Evolutionary conservation across 2,329 filamentous ascomycete species (phyloP).

Genomic region (Anisogramma anomala): DNA sequence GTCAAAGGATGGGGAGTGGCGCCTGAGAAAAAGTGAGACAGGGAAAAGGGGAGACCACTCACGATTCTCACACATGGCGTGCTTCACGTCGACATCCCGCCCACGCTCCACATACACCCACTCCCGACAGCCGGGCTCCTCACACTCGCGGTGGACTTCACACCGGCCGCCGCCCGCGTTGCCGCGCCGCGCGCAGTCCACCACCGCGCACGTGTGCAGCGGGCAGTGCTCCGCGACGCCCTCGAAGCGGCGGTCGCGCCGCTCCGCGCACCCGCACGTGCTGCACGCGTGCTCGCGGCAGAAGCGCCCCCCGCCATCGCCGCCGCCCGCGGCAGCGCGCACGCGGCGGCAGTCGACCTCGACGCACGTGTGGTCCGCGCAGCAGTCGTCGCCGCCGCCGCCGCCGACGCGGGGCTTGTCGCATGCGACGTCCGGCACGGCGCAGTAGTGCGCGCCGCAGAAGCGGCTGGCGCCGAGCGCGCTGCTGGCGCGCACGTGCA

Average conservation of each 20-base stretch:
- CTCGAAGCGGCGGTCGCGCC: constrained; percentile 10
- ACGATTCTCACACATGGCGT: constrained; percentile 6
- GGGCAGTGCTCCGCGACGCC: constrained; percentile 4
- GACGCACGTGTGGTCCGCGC: constrained; percentile 12
- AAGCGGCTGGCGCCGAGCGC: not conserved
- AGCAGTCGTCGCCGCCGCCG: not conserved
- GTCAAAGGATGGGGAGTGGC: not conserved
- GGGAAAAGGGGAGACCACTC: not conserved
- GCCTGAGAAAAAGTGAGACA: not conserved
- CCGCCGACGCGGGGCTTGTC: not conserved
- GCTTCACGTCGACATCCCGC: not conserved
- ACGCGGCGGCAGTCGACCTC: constrained; percentile 13
- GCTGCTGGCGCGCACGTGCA: constrained; percentile 10
- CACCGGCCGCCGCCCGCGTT: not conserved
- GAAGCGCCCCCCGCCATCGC: not conserved
- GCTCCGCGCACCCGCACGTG: constrained; percentile 4
- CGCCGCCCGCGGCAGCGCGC: constrained; percentile 1
- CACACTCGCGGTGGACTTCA: constrained; percentile 4
- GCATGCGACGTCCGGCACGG: not conserved
- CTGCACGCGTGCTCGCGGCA: constrained; percentile 4
- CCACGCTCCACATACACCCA: constrained; percentile 8
- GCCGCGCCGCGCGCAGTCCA: constrained; percentile 1
- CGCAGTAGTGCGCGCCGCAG: constrained; percentile 16
- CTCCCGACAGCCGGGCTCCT: constrained; percentile 4
- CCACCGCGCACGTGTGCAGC: constrained; percentile 7